Percentiles rank a stretch among this genome's conserved stretches.
Evolutionary conservation across 2,329 filamentous ascomycete genomes (phyloP).

Genomic region (Cladophialophora immunda): DNA sequence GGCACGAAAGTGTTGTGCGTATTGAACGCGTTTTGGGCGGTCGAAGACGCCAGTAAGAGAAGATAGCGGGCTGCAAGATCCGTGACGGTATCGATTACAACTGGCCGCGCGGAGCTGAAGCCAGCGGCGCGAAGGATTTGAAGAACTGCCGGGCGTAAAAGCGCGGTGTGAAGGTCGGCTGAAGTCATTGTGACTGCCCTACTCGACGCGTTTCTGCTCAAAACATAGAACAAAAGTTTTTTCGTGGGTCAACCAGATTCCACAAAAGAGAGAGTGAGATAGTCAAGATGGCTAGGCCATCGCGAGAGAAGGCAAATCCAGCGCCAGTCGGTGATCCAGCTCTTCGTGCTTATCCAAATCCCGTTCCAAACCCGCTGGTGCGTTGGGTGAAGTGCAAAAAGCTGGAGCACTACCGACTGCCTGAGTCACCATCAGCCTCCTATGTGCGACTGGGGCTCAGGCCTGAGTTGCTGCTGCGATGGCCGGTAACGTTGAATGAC

Average conservation of each 20-base stretch:
- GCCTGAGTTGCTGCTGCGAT: slow-evolving; percentile 12
- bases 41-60: slow-evolving; percentile 74
- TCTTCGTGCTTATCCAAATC: slow-evolving; percentile 5
- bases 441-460: slow-evolving; percentile 10
- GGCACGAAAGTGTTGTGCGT: slow-evolving; percentile 73
- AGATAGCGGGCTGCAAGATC: slow-evolving; percentile 87
- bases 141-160: slow-evolving; percentile 85
- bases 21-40: slow-evolving; percentile 74
- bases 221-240: not conserved
- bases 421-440: slow-evolving; percentile 8
- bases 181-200: slow-evolving; percentile 53
- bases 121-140: slow-evolving; percentile 92
- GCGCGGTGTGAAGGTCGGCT: slow-evolving; percentile 71
- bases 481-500: slow-evolving; percentile 11
- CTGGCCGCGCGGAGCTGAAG: slow-evolving; percentile 82
- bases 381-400: slow-evolving; percentile 1
- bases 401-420: slow-evolving; percentile 8
- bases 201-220: slow-evolving; percentile 7
- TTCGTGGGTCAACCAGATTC: not conserved
- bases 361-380: slow-evolving; percentile 1
- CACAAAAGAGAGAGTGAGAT: slow-evolving; percentile 5
- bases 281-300: not conserved
- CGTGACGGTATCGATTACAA: slow-evolving; percentile 85
- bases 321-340: not conserved
- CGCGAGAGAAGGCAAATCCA: not conserved